Percentiles rank a stretch among this genome's conserved stretches.
Evolutionary conservation across 768 basidiomycete genomes (phyloP).

Genomic region (Rhodosporidiobolus sp.): DNA sequence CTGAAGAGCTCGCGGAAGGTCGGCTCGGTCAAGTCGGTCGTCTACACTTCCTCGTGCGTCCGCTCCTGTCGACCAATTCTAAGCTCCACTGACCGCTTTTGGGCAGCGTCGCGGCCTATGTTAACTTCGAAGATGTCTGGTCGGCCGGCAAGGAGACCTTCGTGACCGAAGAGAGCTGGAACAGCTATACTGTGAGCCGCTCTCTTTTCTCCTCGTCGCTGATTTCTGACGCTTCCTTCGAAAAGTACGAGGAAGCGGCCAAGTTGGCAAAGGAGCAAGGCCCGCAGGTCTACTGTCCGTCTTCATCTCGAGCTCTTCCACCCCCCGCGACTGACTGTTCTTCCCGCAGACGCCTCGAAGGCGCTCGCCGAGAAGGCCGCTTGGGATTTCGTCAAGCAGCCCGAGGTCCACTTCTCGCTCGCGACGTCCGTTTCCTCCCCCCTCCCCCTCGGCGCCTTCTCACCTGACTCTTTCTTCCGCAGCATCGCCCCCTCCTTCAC

Average conservation of each 20-base stretch:
- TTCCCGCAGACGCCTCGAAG: constrained; percentile 56
- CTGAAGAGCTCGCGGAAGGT: background rate
- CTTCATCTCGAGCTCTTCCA: background rate
- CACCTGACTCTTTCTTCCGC: background rate
- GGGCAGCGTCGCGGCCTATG: background rate
- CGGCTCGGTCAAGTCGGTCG: background rate
- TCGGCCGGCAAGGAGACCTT: background rate
- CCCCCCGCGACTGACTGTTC: background rate
- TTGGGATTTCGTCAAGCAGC: constrained; percentile 54
- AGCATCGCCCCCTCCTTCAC: background rate
- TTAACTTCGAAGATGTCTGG: background rate
- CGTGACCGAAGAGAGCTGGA: background rate
- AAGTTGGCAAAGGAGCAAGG: background rate
- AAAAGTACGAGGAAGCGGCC: constrained; percentile 1
- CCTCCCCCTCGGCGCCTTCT: background rate
- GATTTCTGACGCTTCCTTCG: background rate
- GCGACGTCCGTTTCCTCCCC: background rate
- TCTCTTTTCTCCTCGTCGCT: background rate
- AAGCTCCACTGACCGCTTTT: too few relatives aligned
- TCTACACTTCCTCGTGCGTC: background rate
- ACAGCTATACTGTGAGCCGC: background rate
- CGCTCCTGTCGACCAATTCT: background rate
- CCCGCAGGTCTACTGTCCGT: background rate
- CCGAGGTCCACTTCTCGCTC: background rate
- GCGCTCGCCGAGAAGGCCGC: constrained; percentile 61